phyloP scores from a whole-genome alignment of 257 asterid genomes.

The Primulina eburnea region DNA sequence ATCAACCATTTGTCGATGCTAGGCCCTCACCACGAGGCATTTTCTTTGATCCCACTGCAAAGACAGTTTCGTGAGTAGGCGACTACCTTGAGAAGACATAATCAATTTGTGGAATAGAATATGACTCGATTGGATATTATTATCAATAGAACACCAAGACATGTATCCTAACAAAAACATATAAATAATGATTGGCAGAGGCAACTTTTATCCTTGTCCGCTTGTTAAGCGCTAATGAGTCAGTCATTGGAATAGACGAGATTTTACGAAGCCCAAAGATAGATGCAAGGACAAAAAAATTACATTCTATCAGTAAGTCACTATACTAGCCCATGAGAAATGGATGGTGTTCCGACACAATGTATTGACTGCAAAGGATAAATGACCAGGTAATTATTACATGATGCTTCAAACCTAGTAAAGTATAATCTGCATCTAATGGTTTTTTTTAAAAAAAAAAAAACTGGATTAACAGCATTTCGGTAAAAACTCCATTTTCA shows the following conservation, averaged over 20 bases:
- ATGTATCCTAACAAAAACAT: no score
- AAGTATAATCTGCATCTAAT: not conserved
- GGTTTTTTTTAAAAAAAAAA: not conserved
- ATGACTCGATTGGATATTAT: no score
- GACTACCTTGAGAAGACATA: not conserved
- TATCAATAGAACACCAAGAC: no score
- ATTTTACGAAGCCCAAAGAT: no score
- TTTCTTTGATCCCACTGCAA: conserved; percentile 62
- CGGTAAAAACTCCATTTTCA: not conserved
- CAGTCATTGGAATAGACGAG: no score
- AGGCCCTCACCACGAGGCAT: conserved; percentile 96
- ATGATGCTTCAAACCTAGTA: not conserved
- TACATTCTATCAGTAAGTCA: not conserved
- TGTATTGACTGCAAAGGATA: no score
- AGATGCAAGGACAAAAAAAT: not conserved
- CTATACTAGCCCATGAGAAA: not conserved
- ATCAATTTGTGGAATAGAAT: not conserved
- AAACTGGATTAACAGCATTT: no score
- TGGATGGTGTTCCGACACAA: not conserved
- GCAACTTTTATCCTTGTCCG: no score
- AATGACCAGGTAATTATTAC: not conserved
- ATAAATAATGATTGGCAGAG: no score
- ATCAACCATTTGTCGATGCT: conserved; percentile 43
- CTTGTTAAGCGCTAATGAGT: no score
- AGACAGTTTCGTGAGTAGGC: not conserved